Evolutionary conservation across 768 basidiomycete genomes (phyloP), one percentile per base, ranked within the genome.

Genomic region (Phylloporus sp.): DNA sequence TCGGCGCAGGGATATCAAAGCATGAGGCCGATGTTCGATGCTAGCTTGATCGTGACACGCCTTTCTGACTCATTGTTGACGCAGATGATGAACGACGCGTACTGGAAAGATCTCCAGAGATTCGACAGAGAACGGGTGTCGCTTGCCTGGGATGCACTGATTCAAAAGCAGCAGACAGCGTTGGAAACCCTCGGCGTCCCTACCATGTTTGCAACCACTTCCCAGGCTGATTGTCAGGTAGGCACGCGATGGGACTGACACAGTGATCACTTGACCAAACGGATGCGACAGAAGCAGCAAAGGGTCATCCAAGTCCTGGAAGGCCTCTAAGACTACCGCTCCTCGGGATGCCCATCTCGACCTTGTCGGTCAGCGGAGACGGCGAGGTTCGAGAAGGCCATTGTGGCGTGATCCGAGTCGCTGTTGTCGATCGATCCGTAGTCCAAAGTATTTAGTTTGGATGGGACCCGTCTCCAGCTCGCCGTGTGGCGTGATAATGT

Each of bases 221-320:
- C 75, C 39, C 59, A 61, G 34, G 61, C 71, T 4, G 79, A 83
- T 56, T 69, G 78, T 71, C 77, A 88, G 76, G 88, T 87, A 64
- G 52, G 76, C 58, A 34, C 42, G 46, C 31, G 23, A 53, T 38
- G 24, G n/a, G n/a, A n/a, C n/a, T n/a, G n/a, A n/a, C n/a, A n/a
- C n/a, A n/a, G n/a, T n/a, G n/a, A n/a, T n/a, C n/a, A n/a, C n/a
- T n/a, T n/a, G n/a, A n/a, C n/a, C n/a, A n/a, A n/a, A n/a, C n/a
- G n/a, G n/a, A n/a, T n/a, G n/a, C n/a, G n/a, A n/a, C 63, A 90
- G 87, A 79, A 77, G 49, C 89, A 92, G 64, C 82, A 81, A 55
- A 75, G 77, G 54, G 74, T 92, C n/a, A 72, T 86, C 41, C 80
- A 84, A 49, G 83, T 91, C 39, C 64, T 90, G 43, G 82, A 80